Evolutionary conservation across 2,329 filamentous ascomycete species (phyloP), one percentile per base, ranked within the genome.

Genomic region (Monosporascus cannonballus): DNA sequence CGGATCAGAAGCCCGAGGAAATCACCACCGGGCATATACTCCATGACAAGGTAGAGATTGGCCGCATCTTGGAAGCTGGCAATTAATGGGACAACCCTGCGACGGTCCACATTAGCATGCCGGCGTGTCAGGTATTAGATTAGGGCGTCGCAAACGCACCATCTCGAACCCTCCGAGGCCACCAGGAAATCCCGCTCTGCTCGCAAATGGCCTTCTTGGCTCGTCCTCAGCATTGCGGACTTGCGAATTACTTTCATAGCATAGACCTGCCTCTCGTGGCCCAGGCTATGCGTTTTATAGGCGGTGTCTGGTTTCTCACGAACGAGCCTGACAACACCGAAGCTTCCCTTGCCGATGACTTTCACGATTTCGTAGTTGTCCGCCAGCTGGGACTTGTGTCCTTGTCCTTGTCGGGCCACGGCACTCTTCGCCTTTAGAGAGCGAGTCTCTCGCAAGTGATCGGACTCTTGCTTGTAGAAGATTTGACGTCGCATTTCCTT

Each of bases 201-300:
- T 37, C 90, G 84, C 20, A 99, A 71, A 71, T 97, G 94, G 0
- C 90, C 93, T 70, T 97, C 93, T 71, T 97, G 94, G 57, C 87
- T 87, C 55, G 90, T 94, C 14, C 86, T 84, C 51, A 97, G 78
- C 92, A 96, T 97, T 52, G 90, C 85, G 1, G 90, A 90, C 67
- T 99, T 99, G 53, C 88, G 85, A 60, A 97, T 97, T 34, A 96
- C 89, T 67, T 97, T 97, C 93, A 97, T 96, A 15, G 94, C 94
- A 67, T 87, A 97, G 0, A 96, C 84, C 53, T 87, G 79, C 49
- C 77, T 80, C 8, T 53, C 67, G 59, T 53, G n/a, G 18, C 27
- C 17, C 17, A 42, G 30, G 22, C 49, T n/a, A 17, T 47, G 51
- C 15, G 53, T 68, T 46, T 59, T 54, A 58, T 68, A 60, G 2